Evolutionary conservation across 1,284 basidiomycete species (phyloP), one percentile per base, ranked within the genome.

Genomic region (Ceratobasidium sp.): DNA sequence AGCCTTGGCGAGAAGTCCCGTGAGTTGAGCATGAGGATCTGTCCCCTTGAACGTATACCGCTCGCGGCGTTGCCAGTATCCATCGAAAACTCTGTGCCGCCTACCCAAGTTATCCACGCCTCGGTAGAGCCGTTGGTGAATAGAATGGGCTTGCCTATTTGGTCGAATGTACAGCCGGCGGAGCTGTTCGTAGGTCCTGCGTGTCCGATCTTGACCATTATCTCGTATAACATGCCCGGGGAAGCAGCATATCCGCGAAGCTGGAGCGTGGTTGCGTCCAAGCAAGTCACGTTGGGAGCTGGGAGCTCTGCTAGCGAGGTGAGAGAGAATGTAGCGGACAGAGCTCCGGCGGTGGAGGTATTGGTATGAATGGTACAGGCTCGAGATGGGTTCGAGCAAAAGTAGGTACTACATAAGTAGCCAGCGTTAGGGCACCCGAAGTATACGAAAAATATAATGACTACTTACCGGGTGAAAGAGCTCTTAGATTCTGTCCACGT

Each of bases 201-300:
- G 23, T 86, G 83, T 51, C 84, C 83, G 0, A 89, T 89, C 39
- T 87, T 87, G 63, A 87, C 90, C 49, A 94, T 84, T 15, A 94
- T 84, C 81, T 94, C 93, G 82, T 92, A 94, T 1, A 88, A 82
- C 92, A 94, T 94, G 12, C 93, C 91, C 0, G 89, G 88, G 18
- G 84, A 82, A 26, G 82, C 84, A 4, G 88, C 89, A n/a, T 86
- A 84, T 0, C 92, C 91, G 15, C 88, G 87, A 53, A 94, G 86
- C 40, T 85, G 86, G 7, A 94, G 86, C 1, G 92, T 92, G 18
- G 86, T 84, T 10, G 87, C 83, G 82, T 90, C 89, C 20, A 90
- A 80, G 81, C 93, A 94, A 10, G 91, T 90, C 18, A 93, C 85
- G 80, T 61, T 68, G 89, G 64, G 60, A 53, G 69, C 58, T 26